These are phyloP conservation scores for Flaveria linearis DNA, from an alignment of 129 eudicot genomes.

Conservation along the genomic window DNA sequence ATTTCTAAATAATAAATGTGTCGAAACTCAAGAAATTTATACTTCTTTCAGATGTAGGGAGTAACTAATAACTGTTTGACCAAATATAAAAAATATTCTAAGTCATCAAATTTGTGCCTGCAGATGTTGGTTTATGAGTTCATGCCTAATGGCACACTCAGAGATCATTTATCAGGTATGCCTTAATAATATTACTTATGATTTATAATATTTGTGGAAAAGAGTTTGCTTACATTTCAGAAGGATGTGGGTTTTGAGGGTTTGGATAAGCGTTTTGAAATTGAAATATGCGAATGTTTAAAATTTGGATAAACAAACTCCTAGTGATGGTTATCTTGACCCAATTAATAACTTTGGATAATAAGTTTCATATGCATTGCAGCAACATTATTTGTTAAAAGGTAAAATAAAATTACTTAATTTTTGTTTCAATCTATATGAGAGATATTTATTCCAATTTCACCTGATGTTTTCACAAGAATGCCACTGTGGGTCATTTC, in stretches of 20 bases:
- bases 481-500: not conserved
- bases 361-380: not conserved
- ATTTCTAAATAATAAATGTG: slow-evolving; percentile 2
- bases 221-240: not conserved
- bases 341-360: not conserved
- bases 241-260: not conserved
- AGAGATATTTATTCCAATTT: not conserved
- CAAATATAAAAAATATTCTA: not conserved
- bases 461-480: not conserved
- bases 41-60: not conserved
- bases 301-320: not conserved
- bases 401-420: not conserved
- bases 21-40: not conserved
- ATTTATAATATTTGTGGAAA: slow-evolving; percentile 5
- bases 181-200: slow-evolving; percentile 3
- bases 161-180: slow-evolving; percentile 84
- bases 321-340: not conserved
- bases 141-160: slow-evolving; percentile 91
- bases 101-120: slow-evolving; percentile 30
- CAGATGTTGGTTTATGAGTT: slow-evolving; percentile 93
- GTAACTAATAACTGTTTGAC: not conserved
- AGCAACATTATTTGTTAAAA: not conserved
- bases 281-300: not conserved
- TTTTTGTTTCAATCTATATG: not conserved
- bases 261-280: not conserved